phyloP scores from a whole-genome alignment of 1,139 yeast genomes.

The Blastobotrys illinoisensis region DNA sequence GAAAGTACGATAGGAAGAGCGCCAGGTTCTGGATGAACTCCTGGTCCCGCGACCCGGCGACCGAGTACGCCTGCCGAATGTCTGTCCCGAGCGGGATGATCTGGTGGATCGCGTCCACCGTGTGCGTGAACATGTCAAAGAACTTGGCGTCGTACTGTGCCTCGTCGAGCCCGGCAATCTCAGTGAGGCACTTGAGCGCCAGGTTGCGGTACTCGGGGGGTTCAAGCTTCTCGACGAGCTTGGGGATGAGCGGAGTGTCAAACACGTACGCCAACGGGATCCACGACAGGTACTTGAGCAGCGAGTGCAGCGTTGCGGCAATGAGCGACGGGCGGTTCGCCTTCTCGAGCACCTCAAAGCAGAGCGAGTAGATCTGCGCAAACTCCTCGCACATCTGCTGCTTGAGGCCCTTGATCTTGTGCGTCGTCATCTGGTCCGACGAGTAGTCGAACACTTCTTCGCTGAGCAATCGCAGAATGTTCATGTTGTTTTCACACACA shows the following conservation, averaged over 20 bases:
- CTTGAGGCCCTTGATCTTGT: conserved; percentile 79
- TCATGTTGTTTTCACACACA: conserved; percentile 97
- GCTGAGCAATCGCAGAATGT: conserved; percentile 75
- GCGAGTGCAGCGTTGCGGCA: conserved; percentile 76
- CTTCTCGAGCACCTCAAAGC: conserved; percentile 88
- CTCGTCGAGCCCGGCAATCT: conserved; percentile 65
- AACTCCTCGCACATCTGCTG: conserved; percentile 84
- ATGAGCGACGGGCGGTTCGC: conserved; percentile 78
- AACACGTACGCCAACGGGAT: conserved; percentile 85
- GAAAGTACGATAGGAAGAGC: conserved; percentile 81
- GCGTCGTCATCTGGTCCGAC: conserved; percentile 94
- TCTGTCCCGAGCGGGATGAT: conserved; percentile 75
- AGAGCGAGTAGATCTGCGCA: conserved; percentile 85
- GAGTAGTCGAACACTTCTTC: conserved; percentile 96
- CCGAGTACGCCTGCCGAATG: conserved; percentile 63
- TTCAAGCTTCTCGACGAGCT: conserved; percentile 65
- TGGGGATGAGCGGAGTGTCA: conserved; percentile 71
- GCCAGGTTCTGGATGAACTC: conserved; percentile 94
- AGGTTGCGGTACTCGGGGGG: conserved; percentile 80
- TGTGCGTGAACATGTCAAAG: conserved; percentile 61
- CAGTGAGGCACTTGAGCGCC: conserved; percentile 87
- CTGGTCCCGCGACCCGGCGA: conserved; percentile 80
- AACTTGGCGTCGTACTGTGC: conserved; percentile 64
- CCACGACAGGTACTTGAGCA: conserved; percentile 89
- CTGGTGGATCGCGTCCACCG: conserved; percentile 65